These are phyloP conservation scores for Glycine tomentella DNA, from an alignment of 306 rosid species.

Conservation along the genomic window DNA sequence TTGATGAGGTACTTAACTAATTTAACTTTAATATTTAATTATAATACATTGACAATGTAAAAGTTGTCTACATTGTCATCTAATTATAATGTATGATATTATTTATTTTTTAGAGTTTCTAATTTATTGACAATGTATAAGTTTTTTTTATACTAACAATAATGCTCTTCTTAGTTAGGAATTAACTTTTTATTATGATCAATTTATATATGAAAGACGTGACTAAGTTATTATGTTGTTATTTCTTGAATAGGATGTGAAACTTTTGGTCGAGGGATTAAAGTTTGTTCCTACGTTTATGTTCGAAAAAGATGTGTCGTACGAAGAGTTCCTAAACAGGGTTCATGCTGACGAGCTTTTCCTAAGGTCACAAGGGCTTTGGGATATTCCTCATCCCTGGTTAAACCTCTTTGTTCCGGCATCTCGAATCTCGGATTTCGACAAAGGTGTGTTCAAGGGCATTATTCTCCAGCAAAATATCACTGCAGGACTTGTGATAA, in stretches of 20 bases:
- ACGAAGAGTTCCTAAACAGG: conserved; percentile 72
- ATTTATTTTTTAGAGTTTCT: not conserved
- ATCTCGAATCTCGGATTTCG: conserved; percentile 65
- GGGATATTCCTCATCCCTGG: conserved; percentile 97
- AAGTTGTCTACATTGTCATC: no score
- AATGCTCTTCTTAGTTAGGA: no score
- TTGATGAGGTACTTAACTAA: conserved; percentile 62
- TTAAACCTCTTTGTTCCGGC: conserved; percentile 77
- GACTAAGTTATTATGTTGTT: not conserved
- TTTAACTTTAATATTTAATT: not conserved
- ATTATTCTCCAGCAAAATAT: conserved; percentile 69
- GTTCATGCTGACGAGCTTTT: conserved; percentile 60
- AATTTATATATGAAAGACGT: not conserved
- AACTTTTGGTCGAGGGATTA: conserved; percentile 47
- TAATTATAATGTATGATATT: no score
- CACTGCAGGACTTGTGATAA: conserved; percentile 53
- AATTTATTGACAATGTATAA: no score
- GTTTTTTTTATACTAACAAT: no score
- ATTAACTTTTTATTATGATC: not conserved
- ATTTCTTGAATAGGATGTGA: conserved; percentile 51
- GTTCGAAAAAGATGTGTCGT: conserved; percentile 64
- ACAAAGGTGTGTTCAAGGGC: conserved; percentile 66
- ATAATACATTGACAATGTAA: no score
- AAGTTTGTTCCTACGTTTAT: conserved; percentile 56
- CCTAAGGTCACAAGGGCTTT: conserved; percentile 61